Evolutionary conservation across 2,329 filamentous ascomycete genomes (phyloP), one percentile per base, ranked within the genome.

Genomic region (Colletotrichum navitas): DNA sequence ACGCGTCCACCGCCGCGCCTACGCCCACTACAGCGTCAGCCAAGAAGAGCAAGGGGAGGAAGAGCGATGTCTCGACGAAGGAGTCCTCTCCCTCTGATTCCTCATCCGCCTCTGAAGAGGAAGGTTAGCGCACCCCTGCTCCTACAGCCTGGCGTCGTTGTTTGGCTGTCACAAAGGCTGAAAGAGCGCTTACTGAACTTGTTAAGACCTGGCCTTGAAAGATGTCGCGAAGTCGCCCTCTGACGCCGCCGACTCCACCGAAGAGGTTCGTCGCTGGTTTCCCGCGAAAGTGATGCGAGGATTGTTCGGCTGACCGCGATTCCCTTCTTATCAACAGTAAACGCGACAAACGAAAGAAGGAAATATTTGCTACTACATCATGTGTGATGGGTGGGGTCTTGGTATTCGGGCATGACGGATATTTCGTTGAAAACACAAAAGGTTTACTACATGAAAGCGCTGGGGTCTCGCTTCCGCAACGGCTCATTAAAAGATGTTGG

Each of bases 21-120:
- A 78, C 75, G 21, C 77, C 78, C 21, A 79, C 77, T 74, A 80
- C 73, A 34, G 63, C 65, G 51, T 54, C 61, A 12, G 62, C 76
- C 59, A 76, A 77, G 36, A 65, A 73, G 12, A 62, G 68, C 18
- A 71, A 73, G 41, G 69, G 64, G 18, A 76, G 76, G 74, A 63
- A 66, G 58, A 62, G 55, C 32, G 49, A 45, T 39, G 32, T 32
- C 29, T n/a, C 71, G 18, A 54, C 41, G 7, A 39, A 61, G 60
- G 63, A 75, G 39, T 43, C 52, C 10, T 63, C 58, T 47, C n/a
- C 29, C 39, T 11, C 41, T 1, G 60, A 43, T 24, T 72, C 66
- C n/a, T 68, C 59, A 5, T 68, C 65, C 5, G 60, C 18, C 1
- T 63, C 66, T 60, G 69, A 68, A 32, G 66, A 55, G 45, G 69